A percentile compares a stretch with the other conserved stretches of the same genome.
These are phyloP conservation scores for Kwoniella shandongensis DNA, from an alignment of 768 basidiomycete genomes.

Conservation along the genomic window DNA sequence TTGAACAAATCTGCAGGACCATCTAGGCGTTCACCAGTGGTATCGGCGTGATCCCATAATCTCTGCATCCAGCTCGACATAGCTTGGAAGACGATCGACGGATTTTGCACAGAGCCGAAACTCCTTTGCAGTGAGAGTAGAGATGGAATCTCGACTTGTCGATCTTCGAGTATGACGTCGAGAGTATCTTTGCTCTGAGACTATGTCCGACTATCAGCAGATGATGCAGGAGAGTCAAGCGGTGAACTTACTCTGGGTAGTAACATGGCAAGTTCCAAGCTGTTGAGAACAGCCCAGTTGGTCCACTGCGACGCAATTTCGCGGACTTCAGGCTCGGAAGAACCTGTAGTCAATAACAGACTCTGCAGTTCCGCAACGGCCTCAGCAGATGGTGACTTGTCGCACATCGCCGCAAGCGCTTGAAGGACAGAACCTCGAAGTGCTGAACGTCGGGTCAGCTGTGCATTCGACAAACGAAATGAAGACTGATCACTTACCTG, in stretches of 20 bases:
- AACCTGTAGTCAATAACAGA: conserved; percentile 9
- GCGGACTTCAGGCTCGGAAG: not conserved
- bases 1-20: conserved; percentile 46
- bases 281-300: conserved; percentile 19
- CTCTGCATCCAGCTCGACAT: conserved; percentile 15
- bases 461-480: not conserved
- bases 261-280: conserved; percentile 13
- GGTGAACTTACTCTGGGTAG: conserved; percentile 6
- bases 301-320: conserved; percentile 6
- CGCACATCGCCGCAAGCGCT: conserved; percentile 16
- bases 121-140: conserved; percentile 5
- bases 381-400: not conserved
- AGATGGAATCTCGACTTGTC: conserved; percentile 2
- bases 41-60: conserved; percentile 22
- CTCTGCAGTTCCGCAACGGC: conserved; percentile 5
- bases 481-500: conserved; percentile 11
- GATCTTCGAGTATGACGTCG: conserved; percentile 3
- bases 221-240: not conserved
- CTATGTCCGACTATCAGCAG: not conserved
- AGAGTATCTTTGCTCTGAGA: not conserved
- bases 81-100: conserved; percentile 13
- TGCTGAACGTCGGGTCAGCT: conserved; percentile 8
- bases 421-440: conserved; percentile 19
- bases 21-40: conserved; percentile 11
- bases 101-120: not conserved